Evolutionary conservation across 495 filamentous ascomycete genomes (phyloP), one percentile per base, ranked within the genome.

Genomic region (Aspergillus taichungensis): DNA sequence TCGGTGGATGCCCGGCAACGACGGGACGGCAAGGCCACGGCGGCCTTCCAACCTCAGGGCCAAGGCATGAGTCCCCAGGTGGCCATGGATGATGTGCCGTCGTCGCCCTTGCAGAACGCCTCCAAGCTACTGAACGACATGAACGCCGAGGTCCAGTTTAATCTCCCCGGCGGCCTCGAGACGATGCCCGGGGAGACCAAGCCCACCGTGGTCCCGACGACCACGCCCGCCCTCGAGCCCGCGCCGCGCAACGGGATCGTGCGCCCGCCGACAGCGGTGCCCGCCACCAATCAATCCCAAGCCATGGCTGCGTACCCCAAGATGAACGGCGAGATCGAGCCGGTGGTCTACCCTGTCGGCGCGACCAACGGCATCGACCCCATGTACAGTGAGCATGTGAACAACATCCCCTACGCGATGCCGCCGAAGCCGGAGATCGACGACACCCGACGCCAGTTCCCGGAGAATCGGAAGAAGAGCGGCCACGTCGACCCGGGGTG

Each of bases 281-380:
- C 63, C 2, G 74, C 74, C 2, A 73, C 68, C 18, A 24, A 24
- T 4, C 18, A 24, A 9, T 56, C 63, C 7, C 69, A 74, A 5
- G 53, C 59, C n/a, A 55, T 80, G 53, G 72, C 72, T 18, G 18
- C 18, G 18, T 76, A 74, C 53, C 58, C 67, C 4, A 76, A 76
- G 51, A 66, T 72, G 59, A 67, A 61, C 36, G 67, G 67, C 18
- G 89, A 94, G 38, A 68, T 87, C 34, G 87, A 92, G 47, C 80
- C 81, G 43, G 74, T 94, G 47, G 88, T 95, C 11, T 96, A 96
- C 61, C 89, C 89, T 0, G 87, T 94, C 12, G 89, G 89, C 0
- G 79, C 87, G 40, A 89, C 83, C 5, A 84, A 89, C 47, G 89
- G 89, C 18, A 96, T 96, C 55, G 89, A 96, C 62, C 89, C 89